Conservation (phyloP, 305 asterid genomes). For the Rubia tinctorum region DNA sequence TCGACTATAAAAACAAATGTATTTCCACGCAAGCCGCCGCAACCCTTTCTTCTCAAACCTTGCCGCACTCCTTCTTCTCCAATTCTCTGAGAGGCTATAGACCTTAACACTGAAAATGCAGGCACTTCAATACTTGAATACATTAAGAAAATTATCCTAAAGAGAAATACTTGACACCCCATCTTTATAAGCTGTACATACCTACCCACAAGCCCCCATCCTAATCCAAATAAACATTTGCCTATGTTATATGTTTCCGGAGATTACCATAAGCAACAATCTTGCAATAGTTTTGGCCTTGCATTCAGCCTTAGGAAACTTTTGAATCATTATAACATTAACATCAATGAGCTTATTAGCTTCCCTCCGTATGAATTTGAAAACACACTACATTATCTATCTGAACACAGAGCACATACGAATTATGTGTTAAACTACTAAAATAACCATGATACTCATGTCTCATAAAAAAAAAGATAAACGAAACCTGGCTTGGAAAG, state of each 20-base stretch:
- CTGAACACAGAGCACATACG: background rate
- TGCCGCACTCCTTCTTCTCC: too few relatives aligned
- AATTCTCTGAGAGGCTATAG: too few relatives aligned
- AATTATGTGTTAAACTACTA: background rate
- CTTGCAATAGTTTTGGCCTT: background rate
- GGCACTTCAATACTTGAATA: too few relatives aligned
- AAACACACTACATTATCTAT: background rate
- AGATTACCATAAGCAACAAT: background rate
- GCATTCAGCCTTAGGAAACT: background rate
- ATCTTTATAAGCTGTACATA: too few relatives aligned
- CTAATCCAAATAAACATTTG: background rate
- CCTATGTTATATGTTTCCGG: background rate
- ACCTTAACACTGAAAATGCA: too few relatives aligned
- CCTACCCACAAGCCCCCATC: background rate
- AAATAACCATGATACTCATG: too few relatives aligned
- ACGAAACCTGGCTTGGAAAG: constrained; percentile 71
- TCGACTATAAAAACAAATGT: too few relatives aligned
- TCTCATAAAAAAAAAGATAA: background rate
- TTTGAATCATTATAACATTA: background rate
- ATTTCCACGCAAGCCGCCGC: too few relatives aligned
- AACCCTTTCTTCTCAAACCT: too few relatives aligned
- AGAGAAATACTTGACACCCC: too few relatives aligned
- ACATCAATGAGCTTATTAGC: background rate
- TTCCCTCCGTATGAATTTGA: background rate
- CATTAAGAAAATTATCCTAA: too few relatives aligned